Evolutionary conservation across 176 grass and related monocot genomes (phyloP), one percentile per base, ranked within the genome.

Genomic region (Elymus sibiricus): DNA sequence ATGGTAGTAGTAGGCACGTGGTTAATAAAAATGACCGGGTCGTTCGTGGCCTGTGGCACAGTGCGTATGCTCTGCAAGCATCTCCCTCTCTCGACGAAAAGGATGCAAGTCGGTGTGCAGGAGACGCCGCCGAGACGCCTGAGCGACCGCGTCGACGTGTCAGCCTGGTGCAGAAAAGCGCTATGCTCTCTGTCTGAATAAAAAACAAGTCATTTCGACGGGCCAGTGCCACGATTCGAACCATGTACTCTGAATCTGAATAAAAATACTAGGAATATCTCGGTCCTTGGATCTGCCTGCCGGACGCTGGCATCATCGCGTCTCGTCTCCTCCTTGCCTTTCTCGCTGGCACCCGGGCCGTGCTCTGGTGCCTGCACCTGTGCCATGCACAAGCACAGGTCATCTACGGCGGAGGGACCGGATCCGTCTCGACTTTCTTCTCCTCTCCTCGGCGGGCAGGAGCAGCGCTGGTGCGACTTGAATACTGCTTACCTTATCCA

Each of bases 321-420:
- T 24, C 0, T 21, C 25, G 17, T 25, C 1, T n/a, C 22, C 27
- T 10, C 7, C n/a, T 19, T 22, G 26, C 11, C 47, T 38, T 79
- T 81, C 12, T 70, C 76, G 38, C 82, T 44, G 59, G 64, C 53
- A 43, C 43, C 15, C 9, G 6, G 11, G 62, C 15, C 81, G 27
- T 74, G 8, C 28, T 47, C 29, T 32, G 3, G 3, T 14, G 11
- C 62, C 43, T 67, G 64, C 79, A 88, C 83, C 34, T 86, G 87
- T 83, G 47, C 79, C 59, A 42, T 83, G 65, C 83, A 17, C 9
- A 2, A 17, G 46, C 19, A 59, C 60, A 38, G 47, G 28, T 81
- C 68, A 67, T 56, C 39, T 31, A 24, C 43, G 31, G 7, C 9
- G 66, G 32, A 69, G 17, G 21, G 19, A 22, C 16, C 5, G 15